phyloP scores from a whole-genome alignment of 148 eudicot species.

The Amaranthus palmeri region DNA sequence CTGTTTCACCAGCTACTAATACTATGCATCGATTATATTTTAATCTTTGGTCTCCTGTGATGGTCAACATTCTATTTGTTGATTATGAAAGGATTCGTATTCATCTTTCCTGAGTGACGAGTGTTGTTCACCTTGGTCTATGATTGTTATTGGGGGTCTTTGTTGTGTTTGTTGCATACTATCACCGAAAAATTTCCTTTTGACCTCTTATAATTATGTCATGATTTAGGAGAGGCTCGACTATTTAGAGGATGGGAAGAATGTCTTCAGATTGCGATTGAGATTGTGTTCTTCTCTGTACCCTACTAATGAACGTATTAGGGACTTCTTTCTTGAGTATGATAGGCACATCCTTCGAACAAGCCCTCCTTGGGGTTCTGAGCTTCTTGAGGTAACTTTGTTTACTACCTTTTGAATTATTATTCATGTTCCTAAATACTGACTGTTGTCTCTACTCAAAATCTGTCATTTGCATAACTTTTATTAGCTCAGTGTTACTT shows the following conservation, averaged over 20 bases:
- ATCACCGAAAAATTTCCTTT: neutral
- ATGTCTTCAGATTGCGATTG: constrained; percentile 69
- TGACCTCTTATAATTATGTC: constrained; percentile 15
- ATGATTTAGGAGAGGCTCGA: constrained; percentile 77
- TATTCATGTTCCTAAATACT: neutral
- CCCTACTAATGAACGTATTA: constrained; percentile 85
- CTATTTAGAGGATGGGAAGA: constrained; percentile 94
- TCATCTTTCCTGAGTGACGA: neutral
- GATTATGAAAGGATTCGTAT: neutral
- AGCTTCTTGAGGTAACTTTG: constrained; percentile 84
- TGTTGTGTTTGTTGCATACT: neutral
- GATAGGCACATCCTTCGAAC: constrained; percentile 96
- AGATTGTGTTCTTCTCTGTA: constrained; percentile 90
- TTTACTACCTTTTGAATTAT: neutral
- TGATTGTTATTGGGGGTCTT: neutral
- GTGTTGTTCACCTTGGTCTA: neutral
- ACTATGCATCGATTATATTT: neutral
- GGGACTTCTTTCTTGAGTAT: constrained; percentile 96
- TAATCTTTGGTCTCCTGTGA: neutral
- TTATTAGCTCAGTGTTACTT: neutral
- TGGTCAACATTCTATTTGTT: neutral
- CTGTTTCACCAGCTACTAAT: neutral
- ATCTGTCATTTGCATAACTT: neutral
- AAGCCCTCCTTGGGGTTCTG: constrained; percentile 99
- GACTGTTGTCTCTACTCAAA: neutral